Evolutionary conservation across 139 green algal genomes (phyloP), one percentile per base, ranked within the genome.

Genomic region (Nannochloris sp.): DNA sequence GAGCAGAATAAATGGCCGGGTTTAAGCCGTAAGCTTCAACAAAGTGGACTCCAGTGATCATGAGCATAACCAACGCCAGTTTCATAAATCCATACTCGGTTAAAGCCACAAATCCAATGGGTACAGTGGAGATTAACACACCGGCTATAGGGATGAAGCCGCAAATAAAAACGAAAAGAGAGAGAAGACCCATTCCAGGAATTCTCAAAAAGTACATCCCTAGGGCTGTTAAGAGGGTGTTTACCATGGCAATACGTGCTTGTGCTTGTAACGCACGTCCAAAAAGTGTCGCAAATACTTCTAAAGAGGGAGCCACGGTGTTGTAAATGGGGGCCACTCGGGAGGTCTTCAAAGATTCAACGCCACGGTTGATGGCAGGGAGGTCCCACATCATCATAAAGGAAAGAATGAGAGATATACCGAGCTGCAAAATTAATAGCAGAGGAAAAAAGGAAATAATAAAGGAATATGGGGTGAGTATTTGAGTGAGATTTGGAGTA

Each of bases 371-470:
- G 72, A 97, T 96, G 38, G 57, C 76, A 6, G 89, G 86, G 56
- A 95, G 73, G 79, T 97, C 91, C 89, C 87, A 96, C 37, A 97
- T 76, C 37, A 96, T 75, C 81, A 97, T 91, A 79, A 97, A 97
- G 29, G 79, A 87, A 27, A 96, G 79, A 53, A 96, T 83, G 64
- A 97, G 71, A 39, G 80, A 89, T n/a, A 97, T 83, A 10, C 85
- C 65, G 14, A 91, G 82, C 86, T 95, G 83, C 64, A 62, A 3
- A 19, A 30, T 6, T 19, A 57, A 33, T 7, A 57, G 37, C 7
- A 29, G 0, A 27, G 30, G n/a, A 31, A 24, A 46, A 44, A 23
- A 19, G 13, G 12, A 9, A 61, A 32, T 25, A 51, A 36, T 42
- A 42, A 29, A 33, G 25, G 47, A 25, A 32, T 5, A 45, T 5